Evolutionary conservation across 225 moss, liverwort and hornwort genomes (phyloP).

Genomic region (Polytrichum formosum): DNA sequence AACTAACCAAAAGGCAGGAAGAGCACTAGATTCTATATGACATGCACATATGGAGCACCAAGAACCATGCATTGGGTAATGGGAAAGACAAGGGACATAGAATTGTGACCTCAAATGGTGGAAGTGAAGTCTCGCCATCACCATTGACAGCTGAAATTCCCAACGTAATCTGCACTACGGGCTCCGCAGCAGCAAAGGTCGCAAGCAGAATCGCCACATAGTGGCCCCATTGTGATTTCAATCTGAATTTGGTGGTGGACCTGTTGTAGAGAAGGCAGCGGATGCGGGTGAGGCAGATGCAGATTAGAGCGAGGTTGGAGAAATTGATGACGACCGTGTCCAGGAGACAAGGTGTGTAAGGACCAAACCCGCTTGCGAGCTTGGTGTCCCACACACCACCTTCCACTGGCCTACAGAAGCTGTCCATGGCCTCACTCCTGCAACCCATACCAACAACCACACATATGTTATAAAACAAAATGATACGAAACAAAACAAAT

Average conservation of each 20-base stretch:
- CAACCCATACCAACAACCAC: background rate
- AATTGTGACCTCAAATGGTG: constrained; percentile 29
- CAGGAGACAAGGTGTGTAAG: constrained; percentile 34
- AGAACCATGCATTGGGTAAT: background rate
- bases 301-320: constrained; percentile 20
- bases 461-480: too few species aligned
- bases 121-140: constrained; percentile 19
- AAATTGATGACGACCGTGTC: constrained; percentile 29
- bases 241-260: constrained; percentile 10
- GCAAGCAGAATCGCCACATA: constrained; percentile 25
- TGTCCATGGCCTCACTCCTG: constrained; percentile 15
- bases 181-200: constrained; percentile 22
- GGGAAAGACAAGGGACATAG: background rate
- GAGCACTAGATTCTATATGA: too few species aligned
- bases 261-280: constrained; percentile 9
- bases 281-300: constrained; percentile 20
- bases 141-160: constrained; percentile 24
- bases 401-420: constrained; percentile 22
- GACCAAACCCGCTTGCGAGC: constrained; percentile 32
- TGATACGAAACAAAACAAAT: too few species aligned
- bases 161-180: constrained; percentile 23
- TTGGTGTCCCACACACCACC: constrained; percentile 41
- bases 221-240: constrained; percentile 18
- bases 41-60: too few species aligned
- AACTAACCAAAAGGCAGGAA: background rate